Evolutionary conservation across 805 yeast species (phyloP).

Genomic region (Myxozyma neotropica): DNA sequence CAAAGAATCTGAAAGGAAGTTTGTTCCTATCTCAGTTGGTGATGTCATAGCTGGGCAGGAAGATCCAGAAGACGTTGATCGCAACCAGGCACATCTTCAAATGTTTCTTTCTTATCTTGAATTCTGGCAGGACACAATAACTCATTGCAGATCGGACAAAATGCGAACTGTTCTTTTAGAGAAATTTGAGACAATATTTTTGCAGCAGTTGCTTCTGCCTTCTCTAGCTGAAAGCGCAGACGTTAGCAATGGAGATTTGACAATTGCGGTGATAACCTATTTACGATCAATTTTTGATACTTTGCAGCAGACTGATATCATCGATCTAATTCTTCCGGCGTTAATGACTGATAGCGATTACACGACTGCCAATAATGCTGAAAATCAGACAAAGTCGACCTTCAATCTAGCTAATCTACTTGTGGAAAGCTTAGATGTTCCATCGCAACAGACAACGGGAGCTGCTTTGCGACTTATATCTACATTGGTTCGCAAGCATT

Average conservation of each 20-base stretch:
- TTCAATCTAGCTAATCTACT: conserved; percentile 32
- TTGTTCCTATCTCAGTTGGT: conserved; percentile 13
- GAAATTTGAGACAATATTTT: conserved; percentile 38
- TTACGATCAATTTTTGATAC: conserved; percentile 36
- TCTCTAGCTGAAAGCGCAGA: conserved; percentile 36
- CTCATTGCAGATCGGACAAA: conserved; percentile 29
- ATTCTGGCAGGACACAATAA: conserved; percentile 40
- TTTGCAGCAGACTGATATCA: conserved; percentile 17
- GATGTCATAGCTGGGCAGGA: conserved; percentile 8
- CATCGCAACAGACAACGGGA: conserved; percentile 25
- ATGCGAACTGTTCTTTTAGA: conserved; percentile 30
- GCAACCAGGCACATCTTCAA: conserved; percentile 21
- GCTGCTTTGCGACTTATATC: conserved; percentile 37
- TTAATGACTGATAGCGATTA: neutral
- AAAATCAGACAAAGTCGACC: neutral
- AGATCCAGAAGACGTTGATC: conserved; percentile 18
- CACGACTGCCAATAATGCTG: neutral
- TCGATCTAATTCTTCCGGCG: conserved; percentile 7
- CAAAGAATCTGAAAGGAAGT: conserved; percentile 26
- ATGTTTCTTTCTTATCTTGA: conserved; percentile 36
- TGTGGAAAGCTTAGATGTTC: conserved; percentile 31
- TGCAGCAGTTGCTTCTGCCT: conserved; percentile 39
- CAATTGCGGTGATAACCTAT: conserved; percentile 36
- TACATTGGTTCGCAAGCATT: conserved; percentile 36
- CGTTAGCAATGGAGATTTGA: conserved; percentile 26